Percentiles rank a stretch among this genome's conserved stretches.
These are phyloP conservation scores for Oryza meyeriana DNA, from an alignment of 176 grass and related monocot species.

Conservation along the genomic window DNA sequence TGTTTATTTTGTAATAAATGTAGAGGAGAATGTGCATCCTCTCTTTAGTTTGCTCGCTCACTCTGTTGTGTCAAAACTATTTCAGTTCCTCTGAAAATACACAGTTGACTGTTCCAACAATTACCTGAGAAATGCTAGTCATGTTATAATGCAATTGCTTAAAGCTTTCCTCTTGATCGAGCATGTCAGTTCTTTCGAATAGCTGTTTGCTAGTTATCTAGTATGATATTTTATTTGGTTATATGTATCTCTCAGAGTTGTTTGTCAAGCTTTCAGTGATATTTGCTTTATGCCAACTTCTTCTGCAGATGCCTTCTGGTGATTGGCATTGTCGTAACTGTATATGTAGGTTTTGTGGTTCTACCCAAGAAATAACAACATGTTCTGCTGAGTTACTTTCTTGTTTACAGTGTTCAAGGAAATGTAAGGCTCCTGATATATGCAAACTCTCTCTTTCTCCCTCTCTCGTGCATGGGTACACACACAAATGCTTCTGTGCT, in stretches of 20 bases:
- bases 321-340: conserved; percentile 93
- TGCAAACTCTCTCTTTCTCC: not conserved
- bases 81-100: not conserved
- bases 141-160: not conserved
- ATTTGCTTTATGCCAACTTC: conserved; percentile 34
- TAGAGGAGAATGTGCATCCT: not conserved
- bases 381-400: conserved; percentile 48
- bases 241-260: not conserved
- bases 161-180: conserved; percentile 26
- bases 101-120: not conserved
- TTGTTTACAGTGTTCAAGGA: conserved; percentile 79
- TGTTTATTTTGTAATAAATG: conserved; percentile 10
- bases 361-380: conserved; percentile 39
- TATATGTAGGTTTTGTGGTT: conserved; percentile 82
- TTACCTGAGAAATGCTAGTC: conserved; percentile 11
- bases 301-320: conserved; percentile 71
- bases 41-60: not conserved
- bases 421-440: conserved; percentile 64
- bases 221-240: conserved; percentile 20
- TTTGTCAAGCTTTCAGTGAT: conserved; percentile 13
- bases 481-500: not conserved
- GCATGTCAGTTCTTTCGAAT: not conserved
- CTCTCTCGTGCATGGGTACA: not conserved
- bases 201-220: conserved; percentile 31
- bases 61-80: not conserved